Evolutionary conservation across 2,329 filamentous ascomycete species (phyloP).

Genomic region (Diaporthe aspalathi): DNA sequence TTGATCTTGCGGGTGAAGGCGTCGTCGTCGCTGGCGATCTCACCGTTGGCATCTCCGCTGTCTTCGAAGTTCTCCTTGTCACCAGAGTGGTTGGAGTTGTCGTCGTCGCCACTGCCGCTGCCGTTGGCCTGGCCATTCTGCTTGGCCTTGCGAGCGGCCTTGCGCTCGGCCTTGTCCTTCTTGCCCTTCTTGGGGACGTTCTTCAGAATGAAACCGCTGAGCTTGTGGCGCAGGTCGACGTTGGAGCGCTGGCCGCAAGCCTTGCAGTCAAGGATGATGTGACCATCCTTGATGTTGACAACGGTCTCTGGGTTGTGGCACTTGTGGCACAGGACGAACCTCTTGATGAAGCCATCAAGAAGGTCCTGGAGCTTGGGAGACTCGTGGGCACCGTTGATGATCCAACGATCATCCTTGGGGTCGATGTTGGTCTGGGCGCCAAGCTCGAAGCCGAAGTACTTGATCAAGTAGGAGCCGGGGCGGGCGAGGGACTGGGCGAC

Average conservation of each 20-base stretch:
- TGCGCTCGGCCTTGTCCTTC: constrained; percentile 94
- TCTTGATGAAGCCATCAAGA: constrained; percentile 97
- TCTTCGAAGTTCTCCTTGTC: constrained; percentile 62
- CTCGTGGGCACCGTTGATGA: constrained; percentile 99
- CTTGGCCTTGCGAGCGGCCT: constrained; percentile 91
- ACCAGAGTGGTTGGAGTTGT: constrained; percentile 60
- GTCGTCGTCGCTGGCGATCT: constrained; percentile 89
- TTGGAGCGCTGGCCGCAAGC: constrained; percentile 94
- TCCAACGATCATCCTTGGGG: constrained; percentile 98
- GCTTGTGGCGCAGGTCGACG: constrained; percentile 93
- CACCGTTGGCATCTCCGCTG: constrained; percentile 64
- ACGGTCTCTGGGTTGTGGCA: constrained; percentile 99
- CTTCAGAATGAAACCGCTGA: constrained; percentile 97
- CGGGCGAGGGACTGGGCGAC: constrained; percentile 93
- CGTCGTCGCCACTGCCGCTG: constrained; percentile 68
- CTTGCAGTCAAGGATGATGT: constrained; percentile 96
- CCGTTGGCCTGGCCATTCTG: constrained; percentile 74
- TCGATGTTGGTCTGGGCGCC: constrained; percentile 99
- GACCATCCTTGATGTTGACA: constrained; percentile 92
- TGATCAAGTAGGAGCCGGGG: constrained; percentile 95
- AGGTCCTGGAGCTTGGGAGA: constrained; percentile 96
- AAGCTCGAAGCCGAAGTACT: constrained; percentile 99
- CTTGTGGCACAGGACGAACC: constrained; percentile 99
- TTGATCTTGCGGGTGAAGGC: constrained; percentile 79
- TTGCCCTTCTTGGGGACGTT: constrained; percentile 87